Percentiles rank a stretch among this genome's conserved stretches.
phyloP scores from a whole-genome alignment of 768 basidiomycete genomes.

The Macrolepiota dolichaula region DNA sequence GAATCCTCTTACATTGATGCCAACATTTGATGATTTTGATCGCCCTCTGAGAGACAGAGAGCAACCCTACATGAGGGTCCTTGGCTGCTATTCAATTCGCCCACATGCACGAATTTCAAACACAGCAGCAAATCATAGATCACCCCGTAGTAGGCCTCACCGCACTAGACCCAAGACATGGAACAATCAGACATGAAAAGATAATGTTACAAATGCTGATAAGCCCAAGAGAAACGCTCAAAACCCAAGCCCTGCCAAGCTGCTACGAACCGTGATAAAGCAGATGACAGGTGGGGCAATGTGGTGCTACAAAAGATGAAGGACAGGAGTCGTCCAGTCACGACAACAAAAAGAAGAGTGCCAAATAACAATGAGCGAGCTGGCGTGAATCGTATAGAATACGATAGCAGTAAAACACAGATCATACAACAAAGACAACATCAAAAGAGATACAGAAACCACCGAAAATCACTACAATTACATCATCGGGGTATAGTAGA shows the following conservation, averaged over 20 bases:
- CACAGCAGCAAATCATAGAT: too few species aligned
- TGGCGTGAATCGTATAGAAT: neutral
- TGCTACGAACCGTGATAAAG: neutral
- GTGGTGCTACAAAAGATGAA: neutral
- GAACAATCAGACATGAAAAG: neutral
- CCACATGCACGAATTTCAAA: too few species aligned
- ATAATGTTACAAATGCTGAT: neutral
- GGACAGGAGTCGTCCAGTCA: neutral
- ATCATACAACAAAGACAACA: neutral
- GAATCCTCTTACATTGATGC: too few species aligned
- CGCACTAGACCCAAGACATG: neutral
- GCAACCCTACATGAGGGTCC: too few species aligned
- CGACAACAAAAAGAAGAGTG: neutral
- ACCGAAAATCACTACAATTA: neutral
- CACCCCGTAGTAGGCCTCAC: too few species aligned
- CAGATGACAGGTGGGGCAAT: neutral
- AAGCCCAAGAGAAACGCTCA: neutral
- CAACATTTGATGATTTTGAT: too few species aligned
- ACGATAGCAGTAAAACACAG: neutral
- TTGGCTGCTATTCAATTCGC: too few species aligned
- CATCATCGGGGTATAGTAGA: slow-evolving; percentile 37
- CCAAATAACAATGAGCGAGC: neutral
- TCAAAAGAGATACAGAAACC: neutral
- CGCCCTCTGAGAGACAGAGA: too few species aligned
- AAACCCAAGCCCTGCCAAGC: neutral